Conservation (phyloP, 129 eudicot species). For the Smallanthus sonchifolius region DNA sequence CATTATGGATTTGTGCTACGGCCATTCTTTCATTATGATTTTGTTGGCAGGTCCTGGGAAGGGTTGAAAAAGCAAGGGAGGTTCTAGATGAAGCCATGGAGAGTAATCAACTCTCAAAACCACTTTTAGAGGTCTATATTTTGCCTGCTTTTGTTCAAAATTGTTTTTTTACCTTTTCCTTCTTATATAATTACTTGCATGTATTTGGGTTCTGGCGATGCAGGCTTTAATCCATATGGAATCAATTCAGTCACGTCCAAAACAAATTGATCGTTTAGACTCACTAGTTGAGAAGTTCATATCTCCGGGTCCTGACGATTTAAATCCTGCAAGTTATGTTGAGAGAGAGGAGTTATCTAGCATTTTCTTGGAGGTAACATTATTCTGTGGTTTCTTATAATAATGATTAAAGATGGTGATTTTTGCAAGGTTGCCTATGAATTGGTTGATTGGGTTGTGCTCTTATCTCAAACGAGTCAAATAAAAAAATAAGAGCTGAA, state of each 20-base stretch:
- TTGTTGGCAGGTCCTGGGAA: slow-evolving; percentile 61
- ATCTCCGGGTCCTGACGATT: slow-evolving; percentile 49
- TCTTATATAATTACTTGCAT: neutral
- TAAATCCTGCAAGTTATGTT: slow-evolving; percentile 51
- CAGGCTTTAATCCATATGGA: slow-evolving; percentile 94
- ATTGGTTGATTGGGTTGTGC: neutral
- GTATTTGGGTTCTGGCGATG: slow-evolving; percentile 19
- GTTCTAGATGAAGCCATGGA: slow-evolving; percentile 80
- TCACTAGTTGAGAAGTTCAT: slow-evolving; percentile 79
- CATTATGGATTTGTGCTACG: neutral
- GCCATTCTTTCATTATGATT: neutral
- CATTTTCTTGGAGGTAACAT: slow-evolving; percentile 78
- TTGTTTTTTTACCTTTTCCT: neutral
- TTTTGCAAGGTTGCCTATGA: neutral
- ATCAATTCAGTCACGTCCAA: slow-evolving; percentile 67
- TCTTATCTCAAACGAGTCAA: neutral
- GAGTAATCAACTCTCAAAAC: slow-evolving; percentile 67
- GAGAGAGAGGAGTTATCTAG: slow-evolving; percentile 93
- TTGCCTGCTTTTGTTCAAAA: neutral
- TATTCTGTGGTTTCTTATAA: neutral
- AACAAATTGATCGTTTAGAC: slow-evolving; percentile 71
- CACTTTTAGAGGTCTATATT: slow-evolving; percentile 80
- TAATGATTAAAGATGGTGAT: neutral
- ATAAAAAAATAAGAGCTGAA: neutral
- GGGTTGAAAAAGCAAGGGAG: slow-evolving; percentile 83